These are phyloP conservation scores for Trifolium fragiferum DNA, from an alignment of 306 rosid genomes.

Conservation along the genomic window DNA sequence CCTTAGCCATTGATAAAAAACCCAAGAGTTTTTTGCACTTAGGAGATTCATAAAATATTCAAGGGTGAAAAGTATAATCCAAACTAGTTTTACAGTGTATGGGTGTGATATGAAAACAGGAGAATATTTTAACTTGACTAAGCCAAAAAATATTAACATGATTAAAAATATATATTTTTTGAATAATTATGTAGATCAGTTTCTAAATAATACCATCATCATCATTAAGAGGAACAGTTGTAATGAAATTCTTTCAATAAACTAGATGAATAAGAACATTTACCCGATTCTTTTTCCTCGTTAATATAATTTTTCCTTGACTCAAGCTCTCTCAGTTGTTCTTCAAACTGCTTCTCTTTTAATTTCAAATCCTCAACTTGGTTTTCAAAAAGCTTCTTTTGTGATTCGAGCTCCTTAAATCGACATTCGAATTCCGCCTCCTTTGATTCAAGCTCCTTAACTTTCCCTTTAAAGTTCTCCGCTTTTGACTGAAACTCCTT, in stretches of 20 bases:
- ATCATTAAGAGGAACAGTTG: not conserved
- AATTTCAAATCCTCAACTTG: not conserved
- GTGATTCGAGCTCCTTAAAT: not conserved
- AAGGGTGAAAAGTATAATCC: not conserved
- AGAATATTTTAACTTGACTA: not conserved
- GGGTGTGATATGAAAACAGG: not conserved
- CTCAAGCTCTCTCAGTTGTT: not conserved
- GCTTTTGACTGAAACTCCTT: not conserved
- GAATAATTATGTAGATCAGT: not conserved
- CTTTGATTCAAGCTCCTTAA: not conserved
- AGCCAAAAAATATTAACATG: not conserved
- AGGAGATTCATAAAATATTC: not conserved
- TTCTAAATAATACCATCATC: not conserved
- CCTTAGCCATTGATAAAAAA: not conserved
- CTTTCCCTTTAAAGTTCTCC: not conserved
- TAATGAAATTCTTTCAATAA: not conserved
- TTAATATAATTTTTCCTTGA: not conserved
- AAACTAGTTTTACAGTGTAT: not conserved
- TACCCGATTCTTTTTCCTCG: not conserved
- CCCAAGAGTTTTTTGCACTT: not conserved
- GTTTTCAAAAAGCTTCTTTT: not conserved
- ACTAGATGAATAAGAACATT: not conserved
- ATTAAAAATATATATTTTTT: not conserved
- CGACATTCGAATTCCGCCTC: not conserved
- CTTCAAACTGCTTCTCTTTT: constrained; percentile 8